These are phyloP conservation scores for Amanita brunnescens DNA, from an alignment of 768 basidiomycete species.

Conservation along the genomic window DNA sequence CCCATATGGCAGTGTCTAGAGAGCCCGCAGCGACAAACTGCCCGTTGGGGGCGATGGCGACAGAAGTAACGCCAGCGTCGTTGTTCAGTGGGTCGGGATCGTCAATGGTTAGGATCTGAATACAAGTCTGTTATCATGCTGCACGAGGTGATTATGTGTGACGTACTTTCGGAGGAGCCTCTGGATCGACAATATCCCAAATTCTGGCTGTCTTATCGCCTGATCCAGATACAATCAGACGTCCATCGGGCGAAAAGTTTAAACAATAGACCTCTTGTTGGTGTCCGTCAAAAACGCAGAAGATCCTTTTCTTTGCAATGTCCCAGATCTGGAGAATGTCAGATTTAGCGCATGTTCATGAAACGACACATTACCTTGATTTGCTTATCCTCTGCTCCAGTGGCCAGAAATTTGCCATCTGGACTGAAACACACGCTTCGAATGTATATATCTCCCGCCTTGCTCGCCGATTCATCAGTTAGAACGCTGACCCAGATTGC, in stretches of 20 bases:
- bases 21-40: constrained; percentile 57
- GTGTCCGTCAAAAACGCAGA: constrained; percentile 80
- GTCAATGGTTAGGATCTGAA: constrained; percentile 39
- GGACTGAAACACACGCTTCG: constrained; percentile 80
- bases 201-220: constrained; percentile 53
- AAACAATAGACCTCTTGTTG: constrained; percentile 92
- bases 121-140: not conserved
- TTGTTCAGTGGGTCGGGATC: constrained; percentile 39
- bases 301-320: constrained; percentile 70
- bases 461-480: constrained; percentile 20
- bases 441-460: constrained; percentile 25
- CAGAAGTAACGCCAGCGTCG: constrained; percentile 66
- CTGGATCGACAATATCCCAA: constrained; percentile 32
- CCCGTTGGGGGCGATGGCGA: constrained; percentile 73
- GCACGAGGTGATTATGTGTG: not conserved
- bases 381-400: constrained; percentile 85
- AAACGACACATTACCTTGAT: constrained; percentile 53
- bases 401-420: constrained; percentile 87
- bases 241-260: constrained; percentile 82
- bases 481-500: constrained; percentile 17
- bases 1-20: constrained; percentile 68
- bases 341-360: constrained; percentile 11
- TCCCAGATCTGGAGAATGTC: constrained; percentile 71
- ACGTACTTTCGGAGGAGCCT: constrained; percentile 3
- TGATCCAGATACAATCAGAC: constrained; percentile 82